These are phyloP conservation scores for Sclerotinia trifoliorum DNA, from an alignment of 2,329 filamentous ascomycete genomes.

Conservation along the genomic window DNA sequence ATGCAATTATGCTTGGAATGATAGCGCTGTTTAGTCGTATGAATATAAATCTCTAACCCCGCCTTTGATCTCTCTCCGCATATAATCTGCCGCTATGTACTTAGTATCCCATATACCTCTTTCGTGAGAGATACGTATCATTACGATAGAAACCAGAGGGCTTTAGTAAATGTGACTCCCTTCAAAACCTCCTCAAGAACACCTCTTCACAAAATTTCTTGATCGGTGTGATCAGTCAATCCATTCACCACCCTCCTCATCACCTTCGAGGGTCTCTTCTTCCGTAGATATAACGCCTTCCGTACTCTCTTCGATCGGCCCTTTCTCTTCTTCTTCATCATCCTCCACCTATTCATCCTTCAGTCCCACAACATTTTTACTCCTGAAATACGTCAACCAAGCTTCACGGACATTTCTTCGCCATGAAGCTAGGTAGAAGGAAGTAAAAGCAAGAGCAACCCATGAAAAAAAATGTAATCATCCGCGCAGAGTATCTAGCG, in stretches of 20 bases:
- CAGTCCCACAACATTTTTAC: slow-evolving; percentile 41
- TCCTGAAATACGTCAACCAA: slow-evolving; percentile 44
- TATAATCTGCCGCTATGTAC: not conserved
- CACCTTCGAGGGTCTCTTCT: slow-evolving; percentile 42
- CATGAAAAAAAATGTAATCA: not conserved
- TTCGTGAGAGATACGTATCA: not conserved
- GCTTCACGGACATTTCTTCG: not conserved
- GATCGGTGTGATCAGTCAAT: too few relatives aligned
- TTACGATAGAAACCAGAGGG: not conserved
- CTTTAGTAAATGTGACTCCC: not conserved
- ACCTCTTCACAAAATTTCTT: not conserved
- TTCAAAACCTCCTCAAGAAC: not conserved
- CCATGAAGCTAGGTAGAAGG: accelerated
- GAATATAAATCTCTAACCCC: not conserved
- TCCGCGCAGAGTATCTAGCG: not conserved
- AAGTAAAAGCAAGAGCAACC: not conserved
- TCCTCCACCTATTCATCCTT: slow-evolving; percentile 56
- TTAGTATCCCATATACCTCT: not conserved
- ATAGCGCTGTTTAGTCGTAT: too few relatives aligned
- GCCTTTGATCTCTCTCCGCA: not conserved
- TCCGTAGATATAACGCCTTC: slow-evolving; percentile 42
- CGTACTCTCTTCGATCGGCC: slow-evolving; percentile 41
- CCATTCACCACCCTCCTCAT: slow-evolving; percentile 23
- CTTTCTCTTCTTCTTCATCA: slow-evolving; percentile 43
- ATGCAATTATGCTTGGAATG: too few relatives aligned